Base-by-base conservation (phyloP, 768 basidiomycete species). In the Mrakia blollopis region DNA sequence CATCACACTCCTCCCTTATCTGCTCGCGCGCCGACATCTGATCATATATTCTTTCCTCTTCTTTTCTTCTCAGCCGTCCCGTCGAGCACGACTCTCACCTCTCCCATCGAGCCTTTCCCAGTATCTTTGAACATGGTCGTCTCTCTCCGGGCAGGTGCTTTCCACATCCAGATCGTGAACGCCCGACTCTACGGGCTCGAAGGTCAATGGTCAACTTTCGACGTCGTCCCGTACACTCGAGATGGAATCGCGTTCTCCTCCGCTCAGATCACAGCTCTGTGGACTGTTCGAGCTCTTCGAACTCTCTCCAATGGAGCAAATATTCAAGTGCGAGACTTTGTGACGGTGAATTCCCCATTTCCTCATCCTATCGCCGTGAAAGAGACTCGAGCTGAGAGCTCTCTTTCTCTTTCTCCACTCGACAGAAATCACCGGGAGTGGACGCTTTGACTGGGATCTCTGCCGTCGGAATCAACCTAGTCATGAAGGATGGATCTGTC, bases 261-360 rank as follows among this genome's bases (percentile, higher is more conserved):
- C 32, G 54, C 60, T 21, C 52, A 60, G 68, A 69, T 65, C 52
- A 32, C 30, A 60, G 8, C 41, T 30, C 37, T 68, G 1, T 39
- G 52, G 47, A 30, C 32, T 21, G 39, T 65, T 21, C 37, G 65
- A 21, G 37, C 8, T 5, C 47, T 57, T 16, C 41, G 74, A 54
- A 32, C 74, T 32, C 44, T 75, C 47, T 69, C 47, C 16, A 69
- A 69, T 52, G 74, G 63, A 37, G 35, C 21, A 6, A 21, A 28
- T 30, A 57, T 75, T 32, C n/a, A 75, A 39, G 32, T 75, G 18
- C 30, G 18, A 25, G 63, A 75, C 50, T 75, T 68, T 30, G 25
- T 28, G 2, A 54, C 74, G 8, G 74, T 70, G 7, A n/a, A 65
- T 25, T 32, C 30, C 18, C 28, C 39, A 3, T 23, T 0, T 13